Evolutionary conservation across 768 basidiomycete species (phyloP).

Genomic region (Pulveroboletus sp.): DNA sequence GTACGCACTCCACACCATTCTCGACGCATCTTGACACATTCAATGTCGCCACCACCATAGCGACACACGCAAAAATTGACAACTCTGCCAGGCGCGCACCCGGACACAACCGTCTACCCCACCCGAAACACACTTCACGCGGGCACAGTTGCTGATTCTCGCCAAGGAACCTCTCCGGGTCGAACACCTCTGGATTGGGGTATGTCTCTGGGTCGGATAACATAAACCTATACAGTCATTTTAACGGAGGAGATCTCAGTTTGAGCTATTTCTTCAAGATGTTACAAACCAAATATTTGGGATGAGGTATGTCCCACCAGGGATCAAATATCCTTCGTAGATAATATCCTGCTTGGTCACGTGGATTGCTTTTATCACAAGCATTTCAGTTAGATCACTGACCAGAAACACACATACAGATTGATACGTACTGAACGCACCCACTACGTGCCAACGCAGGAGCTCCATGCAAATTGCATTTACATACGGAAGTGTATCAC

Average conservation of each 20-base stretch:
- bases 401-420: neutral
- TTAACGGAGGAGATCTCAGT: neutral
- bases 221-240: too few species aligned
- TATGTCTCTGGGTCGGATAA: neutral
- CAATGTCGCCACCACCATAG: conserved; percentile 9
- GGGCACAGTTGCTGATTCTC: neutral
- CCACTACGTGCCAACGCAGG: conserved; percentile 1
- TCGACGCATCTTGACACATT: conserved; percentile 2
- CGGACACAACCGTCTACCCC: conserved; percentile 6
- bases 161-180: conserved; percentile 14
- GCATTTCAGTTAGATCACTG: neutral
- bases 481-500: too few species aligned
- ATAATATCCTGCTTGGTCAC: neutral
- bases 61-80: conserved; percentile 2
- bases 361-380: neutral
- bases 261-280: neutral
- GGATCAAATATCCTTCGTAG: conserved; percentile 17
- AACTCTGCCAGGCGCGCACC: conserved; percentile 7
- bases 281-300: conserved; percentile 11
- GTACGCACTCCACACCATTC: neutral
- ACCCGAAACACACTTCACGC: too few species aligned
- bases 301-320: conserved; percentile 7
- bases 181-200: conserved; percentile 9
- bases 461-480: too few species aligned
- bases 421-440: neutral